Conservation (phyloP, 2,329 filamentous ascomycete species). For the Scedosporium aurantiacum region DNA sequence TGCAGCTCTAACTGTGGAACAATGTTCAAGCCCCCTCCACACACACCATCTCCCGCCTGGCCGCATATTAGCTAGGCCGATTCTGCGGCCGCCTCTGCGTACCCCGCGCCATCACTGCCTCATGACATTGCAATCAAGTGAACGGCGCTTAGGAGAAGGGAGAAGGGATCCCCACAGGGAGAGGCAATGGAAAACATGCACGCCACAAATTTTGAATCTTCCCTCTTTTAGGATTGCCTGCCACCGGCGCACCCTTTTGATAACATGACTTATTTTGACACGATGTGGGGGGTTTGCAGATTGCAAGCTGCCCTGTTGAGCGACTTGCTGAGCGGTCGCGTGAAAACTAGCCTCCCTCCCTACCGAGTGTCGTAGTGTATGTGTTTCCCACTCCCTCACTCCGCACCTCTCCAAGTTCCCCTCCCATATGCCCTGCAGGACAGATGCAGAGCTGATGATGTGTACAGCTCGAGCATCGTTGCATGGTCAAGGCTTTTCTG, state of each 20-base stretch:
- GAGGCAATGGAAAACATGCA: background rate
- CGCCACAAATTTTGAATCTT: background rate
- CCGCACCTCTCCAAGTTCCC: no score
- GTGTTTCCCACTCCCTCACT: no score
- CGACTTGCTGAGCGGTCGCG: background rate
- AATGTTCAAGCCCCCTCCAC: no score
- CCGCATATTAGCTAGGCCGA: background rate
- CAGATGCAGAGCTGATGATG: background rate
- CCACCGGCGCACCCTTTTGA: background rate
- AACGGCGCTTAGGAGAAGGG: background rate
- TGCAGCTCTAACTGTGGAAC: no score
- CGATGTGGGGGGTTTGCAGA: background rate
- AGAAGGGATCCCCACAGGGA: background rate
- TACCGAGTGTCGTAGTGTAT: background rate
- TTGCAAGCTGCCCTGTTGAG: background rate
- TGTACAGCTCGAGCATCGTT: background rate
- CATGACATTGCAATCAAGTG: background rate
- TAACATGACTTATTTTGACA: background rate
- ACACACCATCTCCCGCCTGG: no score
- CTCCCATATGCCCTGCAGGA: no score
- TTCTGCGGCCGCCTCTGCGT: background rate
- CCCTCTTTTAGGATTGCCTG: background rate
- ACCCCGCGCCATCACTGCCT: background rate
- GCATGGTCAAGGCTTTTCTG: background rate
- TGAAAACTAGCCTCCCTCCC: background rate